Conservation (phyloP, 202 grass and related monocot species). For the Brachypodium distachyon region DNA sequence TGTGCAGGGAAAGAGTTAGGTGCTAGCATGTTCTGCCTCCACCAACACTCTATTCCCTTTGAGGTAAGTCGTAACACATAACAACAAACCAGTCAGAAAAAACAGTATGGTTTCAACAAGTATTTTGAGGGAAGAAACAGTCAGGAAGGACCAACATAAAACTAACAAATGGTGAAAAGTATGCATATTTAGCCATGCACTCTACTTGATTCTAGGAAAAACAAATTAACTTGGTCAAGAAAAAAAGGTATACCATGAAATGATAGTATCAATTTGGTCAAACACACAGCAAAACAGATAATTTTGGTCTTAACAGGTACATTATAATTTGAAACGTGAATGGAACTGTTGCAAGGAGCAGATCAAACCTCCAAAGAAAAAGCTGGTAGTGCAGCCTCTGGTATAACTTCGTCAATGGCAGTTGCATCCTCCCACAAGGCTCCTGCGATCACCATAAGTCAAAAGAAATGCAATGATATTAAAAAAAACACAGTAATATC, state of each 20-base stretch:
- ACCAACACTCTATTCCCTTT: background rate
- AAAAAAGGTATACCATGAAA: slow-evolving; percentile 5
- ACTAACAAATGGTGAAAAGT: background rate
- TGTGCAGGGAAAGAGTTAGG: background rate
- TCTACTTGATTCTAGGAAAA: slow-evolving; percentile 23
- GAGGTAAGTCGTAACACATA: background rate
- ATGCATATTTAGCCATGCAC: slow-evolving; percentile 1
- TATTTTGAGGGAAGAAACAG: background rate
- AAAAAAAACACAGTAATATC: slow-evolving; percentile 6
- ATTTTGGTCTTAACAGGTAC: slow-evolving; percentile 5
- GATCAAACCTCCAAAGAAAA: slow-evolving; percentile 84
- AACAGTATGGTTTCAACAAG: background rate
- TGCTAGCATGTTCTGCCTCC: background rate
- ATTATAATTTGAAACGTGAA: slow-evolving; percentile 17
- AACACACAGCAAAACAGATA: background rate
- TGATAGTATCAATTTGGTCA: background rate
- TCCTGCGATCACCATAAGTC: slow-evolving; percentile 43
- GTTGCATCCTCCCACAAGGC: slow-evolving; percentile 72
- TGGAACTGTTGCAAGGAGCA: slow-evolving; percentile 13
- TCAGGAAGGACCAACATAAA: background rate
- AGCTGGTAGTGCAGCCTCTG: slow-evolving; percentile 88
- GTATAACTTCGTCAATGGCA: slow-evolving; percentile 73
- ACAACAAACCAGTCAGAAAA: slow-evolving; percentile 8
- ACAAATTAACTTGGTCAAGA: background rate
- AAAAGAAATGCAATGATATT: slow-evolving; percentile 10